Percentiles rank a stretch among this genome's conserved stretches.
phyloP scores from a whole-genome alignment of 148 eudicot species.

The Nepenthes mirabilis region DNA sequence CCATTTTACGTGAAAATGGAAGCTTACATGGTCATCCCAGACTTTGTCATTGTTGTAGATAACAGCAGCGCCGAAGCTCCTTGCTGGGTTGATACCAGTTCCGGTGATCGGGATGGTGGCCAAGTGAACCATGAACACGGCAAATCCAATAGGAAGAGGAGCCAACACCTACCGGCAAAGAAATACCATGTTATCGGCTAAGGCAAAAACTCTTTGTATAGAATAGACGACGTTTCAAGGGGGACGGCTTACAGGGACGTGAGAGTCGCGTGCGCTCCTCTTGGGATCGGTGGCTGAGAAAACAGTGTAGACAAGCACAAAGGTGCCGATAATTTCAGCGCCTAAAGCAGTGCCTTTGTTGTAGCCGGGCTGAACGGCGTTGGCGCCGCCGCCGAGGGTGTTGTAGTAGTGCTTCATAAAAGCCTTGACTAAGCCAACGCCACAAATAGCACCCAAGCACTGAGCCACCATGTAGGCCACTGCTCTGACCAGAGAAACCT shows the following conservation, averaged over 20 bases:
- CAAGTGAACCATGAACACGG: conserved; percentile 1
- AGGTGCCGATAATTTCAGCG: conserved; percentile 24
- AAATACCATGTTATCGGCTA: background rate
- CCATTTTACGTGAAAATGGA: background rate
- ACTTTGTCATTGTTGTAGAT: background rate
- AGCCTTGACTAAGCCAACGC: conserved; percentile 24
- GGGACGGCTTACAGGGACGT: conserved; percentile 18
- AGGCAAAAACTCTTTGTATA: background rate
- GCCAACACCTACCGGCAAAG: background rate
- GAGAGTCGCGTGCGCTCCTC: conserved; percentile 29
- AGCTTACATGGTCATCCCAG: conserved; percentile 1
- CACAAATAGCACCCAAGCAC: conserved; percentile 23
- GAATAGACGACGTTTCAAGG: background rate
- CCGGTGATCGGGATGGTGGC: background rate
- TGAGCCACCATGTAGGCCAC: conserved; percentile 21
- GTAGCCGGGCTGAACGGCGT: conserved; percentile 18
- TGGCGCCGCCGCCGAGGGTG: conserved; percentile 17
- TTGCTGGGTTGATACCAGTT: too few species aligned
- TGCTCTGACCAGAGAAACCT: conserved; percentile 18
- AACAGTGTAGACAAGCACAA: conserved; percentile 24
- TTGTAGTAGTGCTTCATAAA: conserved; percentile 22
- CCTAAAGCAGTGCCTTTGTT: conserved; percentile 21
- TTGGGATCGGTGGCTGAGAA: conserved; percentile 32
- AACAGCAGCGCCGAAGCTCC: too few species aligned
- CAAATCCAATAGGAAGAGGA: conserved; percentile 4